Conservation (phyloP, 192 early-diverging fungal species). For the Gonapodya sp. region DNA sequence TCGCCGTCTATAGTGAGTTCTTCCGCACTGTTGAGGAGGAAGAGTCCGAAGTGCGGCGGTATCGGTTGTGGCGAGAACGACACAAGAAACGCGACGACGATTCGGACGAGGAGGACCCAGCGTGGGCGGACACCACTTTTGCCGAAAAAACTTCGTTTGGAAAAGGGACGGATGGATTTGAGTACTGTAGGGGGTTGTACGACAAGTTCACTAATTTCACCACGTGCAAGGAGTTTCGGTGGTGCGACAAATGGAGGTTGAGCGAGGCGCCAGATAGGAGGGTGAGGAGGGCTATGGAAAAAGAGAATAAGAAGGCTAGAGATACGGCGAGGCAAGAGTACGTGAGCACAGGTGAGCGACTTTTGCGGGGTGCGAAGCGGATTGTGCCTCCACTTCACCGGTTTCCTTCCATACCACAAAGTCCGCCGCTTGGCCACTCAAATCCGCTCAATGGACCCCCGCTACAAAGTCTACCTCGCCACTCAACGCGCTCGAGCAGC, state of each 20-base stretch:
- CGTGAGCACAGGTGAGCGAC: conserved; percentile 17
- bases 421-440: conserved; percentile 58
- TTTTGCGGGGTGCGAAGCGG: not conserved
- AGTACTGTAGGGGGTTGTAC: conserved; percentile 51
- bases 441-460: conserved; percentile 83
- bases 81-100: conserved; percentile 24
- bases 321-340: conserved; percentile 64
- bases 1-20: conserved; percentile 61
- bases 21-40: conserved; percentile 73
- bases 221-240: conserved; percentile 79
- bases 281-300: conserved; percentile 76
- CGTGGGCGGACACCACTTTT: conserved; percentile 36
- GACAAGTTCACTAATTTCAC: conserved; percentile 72
- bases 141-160: conserved; percentile 10
- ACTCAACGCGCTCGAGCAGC: conserved; percentile 36
- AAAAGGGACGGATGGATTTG: conserved; percentile 5
- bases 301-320: conserved; percentile 79
- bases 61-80: not conserved
- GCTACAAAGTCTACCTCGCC: conserved; percentile 61
- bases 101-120: conserved; percentile 27
- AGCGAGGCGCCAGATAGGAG: conserved; percentile 74
- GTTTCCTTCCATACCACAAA: conserved; percentile 18
- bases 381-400: no score
- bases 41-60: conserved; percentile 48
- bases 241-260: conserved; percentile 82